These are phyloP conservation scores for Phialophora expanda DNA, from an alignment of 2,329 filamentous ascomycete genomes.

Conservation along the genomic window DNA sequence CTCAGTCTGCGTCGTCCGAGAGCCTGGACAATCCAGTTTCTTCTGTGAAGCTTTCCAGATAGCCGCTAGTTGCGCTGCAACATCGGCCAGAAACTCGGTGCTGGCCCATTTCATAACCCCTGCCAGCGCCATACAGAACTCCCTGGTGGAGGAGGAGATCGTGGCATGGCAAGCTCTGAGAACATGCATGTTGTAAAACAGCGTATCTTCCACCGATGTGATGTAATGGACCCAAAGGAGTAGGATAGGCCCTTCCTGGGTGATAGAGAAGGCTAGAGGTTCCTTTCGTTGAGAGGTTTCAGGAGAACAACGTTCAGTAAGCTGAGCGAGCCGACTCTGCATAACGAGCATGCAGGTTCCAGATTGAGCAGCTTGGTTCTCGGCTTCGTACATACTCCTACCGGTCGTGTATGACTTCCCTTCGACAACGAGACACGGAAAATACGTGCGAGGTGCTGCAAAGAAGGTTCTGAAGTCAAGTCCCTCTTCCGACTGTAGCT, in stretches of 20 bases:
- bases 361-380: slow-evolving; percentile 37
- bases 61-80: background rate
- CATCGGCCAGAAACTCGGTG: background rate
- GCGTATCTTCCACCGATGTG: background rate
- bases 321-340: slow-evolving; percentile 7
- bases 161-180: background rate
- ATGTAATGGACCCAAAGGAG: background rate
- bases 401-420: slow-evolving; percentile 37
- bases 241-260: background rate
- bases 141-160: background rate
- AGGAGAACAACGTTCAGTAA: background rate
- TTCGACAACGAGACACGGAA: slow-evolving; percentile 34
- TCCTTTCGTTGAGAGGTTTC: background rate
- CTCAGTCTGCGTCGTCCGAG: no score
- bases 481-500: no score
- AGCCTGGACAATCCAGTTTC: no score
- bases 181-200: background rate
- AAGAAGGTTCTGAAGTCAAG: no score
- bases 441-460: background rate
- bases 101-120: background rate
- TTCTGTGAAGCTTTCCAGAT: no score
- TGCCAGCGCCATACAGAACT: background rate
- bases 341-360: slow-evolving; percentile 22
- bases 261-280: background rate
- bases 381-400: slow-evolving; percentile 32